A percentile compares a stretch with the other conserved stretches of the same genome.
Evolutionary conservation across 2,329 filamentous ascomycete species (phyloP).

Genomic region (Pestalotiopsis sp.): DNA sequence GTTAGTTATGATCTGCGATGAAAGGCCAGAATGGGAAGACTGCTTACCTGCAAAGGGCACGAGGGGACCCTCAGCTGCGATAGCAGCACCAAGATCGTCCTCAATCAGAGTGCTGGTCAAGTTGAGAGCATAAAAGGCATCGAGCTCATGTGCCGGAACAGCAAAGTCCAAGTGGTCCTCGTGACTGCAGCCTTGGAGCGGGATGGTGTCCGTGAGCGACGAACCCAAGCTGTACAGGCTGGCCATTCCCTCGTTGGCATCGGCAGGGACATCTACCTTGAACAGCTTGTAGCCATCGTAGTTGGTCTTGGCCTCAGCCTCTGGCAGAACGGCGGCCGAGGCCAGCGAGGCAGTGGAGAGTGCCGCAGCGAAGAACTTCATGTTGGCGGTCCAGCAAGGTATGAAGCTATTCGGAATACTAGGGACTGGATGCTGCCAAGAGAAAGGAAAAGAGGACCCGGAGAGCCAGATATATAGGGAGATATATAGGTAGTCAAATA

Average conservation of each 20-base stretch:
- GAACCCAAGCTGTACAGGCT: slow-evolving; percentile 22
- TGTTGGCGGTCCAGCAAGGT: neutral
- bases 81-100: slow-evolving; percentile 30
- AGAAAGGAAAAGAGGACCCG: neutral
- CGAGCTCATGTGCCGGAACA: slow-evolving; percentile 30
- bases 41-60: slow-evolving; percentile 26
- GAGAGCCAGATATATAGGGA: neutral
- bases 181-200: slow-evolving; percentile 23
- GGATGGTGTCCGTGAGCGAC: slow-evolving; percentile 23
- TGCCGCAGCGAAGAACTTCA: slow-evolving; percentile 12
- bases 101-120: slow-evolving; percentile 29
- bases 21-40: neutral
- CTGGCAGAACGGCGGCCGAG: slow-evolving; percentile 12
- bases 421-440: neutral
- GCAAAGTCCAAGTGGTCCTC: slow-evolving; percentile 33
- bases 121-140: slow-evolving; percentile 28
- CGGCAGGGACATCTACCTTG: slow-evolving; percentile 24
- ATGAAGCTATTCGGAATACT: neutral
- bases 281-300: slow-evolving; percentile 38
- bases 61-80: slow-evolving; percentile 30
- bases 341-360: slow-evolving; percentile 15
- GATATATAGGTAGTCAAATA: neutral
- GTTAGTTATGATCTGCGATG: slow-evolving; percentile 10
- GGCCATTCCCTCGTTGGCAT: slow-evolving; percentile 11
- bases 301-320: slow-evolving; percentile 23